Base-by-base conservation (phyloP, 1,284 basidiomycete species). In the Leccinum fallax region DNA sequence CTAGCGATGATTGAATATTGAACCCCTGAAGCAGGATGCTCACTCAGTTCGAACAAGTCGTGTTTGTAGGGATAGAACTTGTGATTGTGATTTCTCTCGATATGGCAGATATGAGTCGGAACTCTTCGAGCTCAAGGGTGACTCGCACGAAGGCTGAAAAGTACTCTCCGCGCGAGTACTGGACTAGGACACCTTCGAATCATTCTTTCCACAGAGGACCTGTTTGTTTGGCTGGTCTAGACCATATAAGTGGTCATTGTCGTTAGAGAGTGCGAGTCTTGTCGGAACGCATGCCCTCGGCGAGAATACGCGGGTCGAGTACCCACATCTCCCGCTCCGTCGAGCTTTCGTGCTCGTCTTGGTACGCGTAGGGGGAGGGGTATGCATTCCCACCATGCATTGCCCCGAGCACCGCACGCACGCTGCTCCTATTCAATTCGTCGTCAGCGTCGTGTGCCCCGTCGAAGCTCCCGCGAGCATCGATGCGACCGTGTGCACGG, bases 251-350 rank as follows among this genome's bases (percentile, higher is more conserved):
- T 7, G 34, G 34, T 36, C 15, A 36, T 13, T 6, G 5, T 15
- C 15, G 13, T 65, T 38, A 34, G 15, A 16, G 30, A 13, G 11
- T 5, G 13, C 15, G 13, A 46, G 10, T 21, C 58, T 55, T 60
- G 40, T 68, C 52, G 13, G 79, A 74, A 57, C 82, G 71, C 87
- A 90, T 89, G 5, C 84, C 84, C 72, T 92, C 90, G 5, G 89
- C 87, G 62, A 92, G 75, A 76, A 88, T 91, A 53, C 89, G 78
- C 3, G 90, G 90, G 63, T 92, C 88, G 1, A 91, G 80, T 16
- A 89, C 77, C 90, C 90, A 92, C 24, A 92, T 75, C 88, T 0
- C 88, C 51, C 69, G 63, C 28, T 62, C 61, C 56, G n/a, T 38
- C 53, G 28, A 32, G 43, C 51, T 59, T 58, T 3, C 48, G 60